These are phyloP conservation scores for Aphanomyces astaci DNA, from an alignment of 352 stramenopile genomes.

Conservation along the genomic window DNA sequence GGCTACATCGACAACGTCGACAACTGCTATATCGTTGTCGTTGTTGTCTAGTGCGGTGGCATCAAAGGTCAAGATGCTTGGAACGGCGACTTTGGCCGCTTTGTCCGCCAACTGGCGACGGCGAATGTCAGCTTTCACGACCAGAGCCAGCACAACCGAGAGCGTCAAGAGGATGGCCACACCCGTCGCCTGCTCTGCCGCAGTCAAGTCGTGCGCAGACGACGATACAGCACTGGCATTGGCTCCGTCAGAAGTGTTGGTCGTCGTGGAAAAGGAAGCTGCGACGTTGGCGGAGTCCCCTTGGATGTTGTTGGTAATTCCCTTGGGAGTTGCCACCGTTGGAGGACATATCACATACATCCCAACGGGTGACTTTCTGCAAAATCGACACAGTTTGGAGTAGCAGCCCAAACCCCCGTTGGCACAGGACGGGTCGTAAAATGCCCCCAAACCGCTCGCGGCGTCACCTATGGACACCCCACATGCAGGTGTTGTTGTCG, in stretches of 20 bases:
- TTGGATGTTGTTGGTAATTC: neutral
- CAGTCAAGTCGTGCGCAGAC: neutral
- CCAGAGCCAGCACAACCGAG: neutral
- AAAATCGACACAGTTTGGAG: neutral
- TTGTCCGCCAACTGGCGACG: neutral
- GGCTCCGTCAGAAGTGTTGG: neutral
- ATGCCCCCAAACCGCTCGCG: neutral
- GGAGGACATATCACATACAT: neutral
- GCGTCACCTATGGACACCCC: neutral
- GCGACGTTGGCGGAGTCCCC: neutral
- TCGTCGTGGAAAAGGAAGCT: neutral
- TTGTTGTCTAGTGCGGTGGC: neutral
- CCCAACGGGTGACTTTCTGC: neutral
- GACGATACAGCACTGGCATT: neutral
- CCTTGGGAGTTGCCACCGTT: neutral
- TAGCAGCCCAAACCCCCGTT: neutral
- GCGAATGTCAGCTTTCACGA: neutral
- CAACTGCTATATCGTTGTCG: neutral
- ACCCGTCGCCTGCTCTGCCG: neutral
- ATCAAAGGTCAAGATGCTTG: neutral
- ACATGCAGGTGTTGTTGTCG: conserved; percentile 4
- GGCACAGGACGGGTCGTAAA: conserved; percentile 2
- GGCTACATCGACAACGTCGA: neutral
- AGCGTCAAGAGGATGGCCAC: neutral
- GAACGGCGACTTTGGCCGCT: neutral